Evolutionary conservation across 1,284 basidiomycete genomes (phyloP).

Genomic region (Heterobasidion occidentale): DNA sequence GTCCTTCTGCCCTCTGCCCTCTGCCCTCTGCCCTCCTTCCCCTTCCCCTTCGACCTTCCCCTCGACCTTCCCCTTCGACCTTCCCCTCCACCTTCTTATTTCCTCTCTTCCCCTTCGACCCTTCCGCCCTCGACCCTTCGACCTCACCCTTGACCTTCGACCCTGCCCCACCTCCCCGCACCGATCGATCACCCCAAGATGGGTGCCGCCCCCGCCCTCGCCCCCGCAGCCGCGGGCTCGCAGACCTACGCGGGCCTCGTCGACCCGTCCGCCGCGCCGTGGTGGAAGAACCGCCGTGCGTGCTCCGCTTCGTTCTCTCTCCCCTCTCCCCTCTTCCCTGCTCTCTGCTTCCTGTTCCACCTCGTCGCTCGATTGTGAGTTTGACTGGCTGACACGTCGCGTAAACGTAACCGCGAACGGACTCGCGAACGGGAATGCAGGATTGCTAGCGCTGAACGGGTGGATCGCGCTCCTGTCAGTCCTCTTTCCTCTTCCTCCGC

Average conservation of each 20-base stretch:
- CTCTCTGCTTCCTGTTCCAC: not conserved
- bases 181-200: not conserved
- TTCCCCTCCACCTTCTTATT: not conserved
- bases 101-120: not conserved
- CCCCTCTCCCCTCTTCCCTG: too few relatives aligned
- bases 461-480: conserved; percentile 59
- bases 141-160: not conserved
- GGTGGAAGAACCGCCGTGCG: conserved; percentile 21
- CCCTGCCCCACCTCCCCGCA: not conserved
- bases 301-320: not conserved
- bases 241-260: conserved; percentile 18
- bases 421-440: not conserved
- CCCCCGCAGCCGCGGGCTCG: conserved; percentile 11
- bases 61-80: not conserved
- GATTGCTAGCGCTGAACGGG: conserved; percentile 48
- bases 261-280: conserved; percentile 16
- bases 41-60: not conserved
- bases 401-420: too few relatives aligned
- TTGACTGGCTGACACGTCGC: not conserved
- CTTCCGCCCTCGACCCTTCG: not conserved
- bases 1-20: too few relatives aligned
- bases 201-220: conserved; percentile 17
- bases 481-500: not conserved
- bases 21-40: not conserved
- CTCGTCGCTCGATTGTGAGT: not conserved